These are phyloP conservation scores for Cadophora sp. DNA, from an alignment of 2,329 filamentous ascomycete genomes.

Conservation along the genomic window DNA sequence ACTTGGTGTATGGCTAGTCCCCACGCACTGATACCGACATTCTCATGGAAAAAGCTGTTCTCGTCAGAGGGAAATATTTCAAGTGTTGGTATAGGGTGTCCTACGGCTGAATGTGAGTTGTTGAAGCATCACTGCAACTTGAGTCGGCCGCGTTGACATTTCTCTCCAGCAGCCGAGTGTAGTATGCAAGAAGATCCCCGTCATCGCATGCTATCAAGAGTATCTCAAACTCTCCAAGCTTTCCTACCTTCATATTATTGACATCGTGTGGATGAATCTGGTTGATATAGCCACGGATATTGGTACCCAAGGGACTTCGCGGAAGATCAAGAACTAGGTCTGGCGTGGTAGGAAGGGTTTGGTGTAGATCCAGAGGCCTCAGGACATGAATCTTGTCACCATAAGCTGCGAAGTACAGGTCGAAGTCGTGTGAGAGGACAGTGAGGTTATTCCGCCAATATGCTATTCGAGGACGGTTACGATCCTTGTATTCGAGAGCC, in stretches of 20 bases:
- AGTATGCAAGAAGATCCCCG: slow-evolving; percentile 76
- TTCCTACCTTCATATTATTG: slow-evolving; percentile 73
- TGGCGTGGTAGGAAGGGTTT: slow-evolving; percentile 56
- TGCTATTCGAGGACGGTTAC: slow-evolving; percentile 18
- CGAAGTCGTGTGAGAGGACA: slow-evolving; percentile 62
- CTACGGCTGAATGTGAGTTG: slow-evolving; percentile 32
- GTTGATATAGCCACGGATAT: slow-evolving; percentile 62
- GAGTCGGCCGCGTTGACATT: slow-evolving; percentile 18
- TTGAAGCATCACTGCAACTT: slow-evolving; percentile 40
- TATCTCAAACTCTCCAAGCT: slow-evolving; percentile 74
- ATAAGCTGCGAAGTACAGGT: slow-evolving; percentile 69
- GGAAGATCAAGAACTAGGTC: slow-evolving; percentile 58
- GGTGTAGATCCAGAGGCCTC: slow-evolving; percentile 54
- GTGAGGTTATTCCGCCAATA: slow-evolving; percentile 61
- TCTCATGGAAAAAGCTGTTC: slow-evolving; percentile 71
- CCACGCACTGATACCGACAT: slow-evolving; percentile 84
- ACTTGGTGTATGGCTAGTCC: slow-evolving; percentile 78
- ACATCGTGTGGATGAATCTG: slow-evolving; percentile 61
- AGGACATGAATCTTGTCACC: slow-evolving; percentile 64
- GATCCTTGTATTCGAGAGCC: neutral
- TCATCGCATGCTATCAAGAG: slow-evolving; percentile 74
- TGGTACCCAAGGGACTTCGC: slow-evolving; percentile 49
- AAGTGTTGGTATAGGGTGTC: slow-evolving; percentile 2
- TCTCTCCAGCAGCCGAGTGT: slow-evolving; percentile 51
- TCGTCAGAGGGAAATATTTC: slow-evolving; percentile 10